A percentile compares a stretch with the other conserved stretches of the same genome.
phyloP scores from a whole-genome alignment of 495 filamentous ascomycete genomes.

The Aspergillus indologenus region DNA sequence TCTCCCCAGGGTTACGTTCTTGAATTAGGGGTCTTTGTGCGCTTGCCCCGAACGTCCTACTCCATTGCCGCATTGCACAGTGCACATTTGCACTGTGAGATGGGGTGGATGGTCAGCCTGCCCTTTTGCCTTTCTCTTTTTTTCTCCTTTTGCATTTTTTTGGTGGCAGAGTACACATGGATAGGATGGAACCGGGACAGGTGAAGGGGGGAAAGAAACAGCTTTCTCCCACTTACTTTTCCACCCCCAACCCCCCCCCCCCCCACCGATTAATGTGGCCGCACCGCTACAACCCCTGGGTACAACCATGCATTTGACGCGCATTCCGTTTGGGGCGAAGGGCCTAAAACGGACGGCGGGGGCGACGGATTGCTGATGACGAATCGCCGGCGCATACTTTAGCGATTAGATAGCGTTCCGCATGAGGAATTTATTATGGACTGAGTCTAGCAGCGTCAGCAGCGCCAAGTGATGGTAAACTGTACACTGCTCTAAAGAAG shows the following conservation, averaged over 20 bases:
- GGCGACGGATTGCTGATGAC: slow-evolving; percentile 5
- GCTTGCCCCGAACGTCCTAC: background rate
- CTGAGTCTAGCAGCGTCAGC: background rate
- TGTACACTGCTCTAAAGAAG: background rate
- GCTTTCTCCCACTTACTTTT: background rate
- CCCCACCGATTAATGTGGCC: background rate
- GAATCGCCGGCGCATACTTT: background rate
- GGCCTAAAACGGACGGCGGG: slow-evolving; percentile 3
- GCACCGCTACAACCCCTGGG: background rate
- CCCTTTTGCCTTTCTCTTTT: no score
- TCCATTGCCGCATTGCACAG: background rate
- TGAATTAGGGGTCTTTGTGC: background rate
- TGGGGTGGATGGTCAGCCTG: background rate
- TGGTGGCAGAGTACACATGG: background rate
- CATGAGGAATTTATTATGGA: background rate
- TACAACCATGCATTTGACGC: slow-evolving; percentile 5
- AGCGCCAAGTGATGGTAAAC: background rate
- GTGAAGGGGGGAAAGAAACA: background rate
- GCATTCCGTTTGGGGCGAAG: slow-evolving; percentile 4
- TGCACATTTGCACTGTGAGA: no score
- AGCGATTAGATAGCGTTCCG: background rate
- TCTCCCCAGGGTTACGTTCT: slow-evolving; percentile 6
- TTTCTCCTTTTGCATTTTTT: no score
- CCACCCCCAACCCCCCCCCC: background rate
- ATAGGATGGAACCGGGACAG: background rate